phyloP scores from a whole-genome alignment of 331 rosid genomes.

The Stylosanthes scabra region DNA sequence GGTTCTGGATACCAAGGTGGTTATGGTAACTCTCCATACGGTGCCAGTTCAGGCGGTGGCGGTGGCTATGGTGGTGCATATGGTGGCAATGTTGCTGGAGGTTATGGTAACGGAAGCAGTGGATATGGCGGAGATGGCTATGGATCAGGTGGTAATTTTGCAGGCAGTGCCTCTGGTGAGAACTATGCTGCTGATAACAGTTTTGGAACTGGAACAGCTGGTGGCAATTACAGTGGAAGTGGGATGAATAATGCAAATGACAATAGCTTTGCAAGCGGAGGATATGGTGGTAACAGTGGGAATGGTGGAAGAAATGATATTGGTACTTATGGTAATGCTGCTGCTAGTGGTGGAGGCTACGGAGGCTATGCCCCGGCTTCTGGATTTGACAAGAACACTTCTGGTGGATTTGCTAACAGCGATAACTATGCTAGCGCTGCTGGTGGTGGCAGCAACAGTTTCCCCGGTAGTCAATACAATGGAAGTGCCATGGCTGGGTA shows the following conservation, averaged over 20 bases:
- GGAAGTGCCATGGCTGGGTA: constrained; percentile 3
- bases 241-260: constrained; percentile 32
- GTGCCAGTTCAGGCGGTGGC: constrained; percentile 20
- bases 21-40: constrained; percentile 33
- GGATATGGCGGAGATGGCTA: constrained; percentile 29
- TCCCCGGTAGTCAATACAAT: not conserved
- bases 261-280: constrained; percentile 36
- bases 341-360: constrained; percentile 19
- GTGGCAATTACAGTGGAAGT: constrained; percentile 22
- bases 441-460: constrained; percentile 20
- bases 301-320: constrained; percentile 27
- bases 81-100: constrained; percentile 33
- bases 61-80: constrained; percentile 35
- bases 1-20: constrained; percentile 27
- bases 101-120: constrained; percentile 36
- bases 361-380: constrained; percentile 27
- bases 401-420: constrained; percentile 18
- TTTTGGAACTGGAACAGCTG: constrained; percentile 46
- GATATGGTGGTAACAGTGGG: constrained; percentile 23
- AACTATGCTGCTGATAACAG: constrained; percentile 34
- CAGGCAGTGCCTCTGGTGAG: constrained; percentile 18
- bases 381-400: constrained; percentile 14
- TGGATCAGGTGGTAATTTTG: constrained; percentile 37
- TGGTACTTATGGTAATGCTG: not conserved
- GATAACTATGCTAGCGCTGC: constrained; percentile 14